Evolutionary conservation across 495 filamentous ascomycete genomes (phyloP), one percentile per base, ranked within the genome.

Genomic region (Penicillium soppii): DNA sequence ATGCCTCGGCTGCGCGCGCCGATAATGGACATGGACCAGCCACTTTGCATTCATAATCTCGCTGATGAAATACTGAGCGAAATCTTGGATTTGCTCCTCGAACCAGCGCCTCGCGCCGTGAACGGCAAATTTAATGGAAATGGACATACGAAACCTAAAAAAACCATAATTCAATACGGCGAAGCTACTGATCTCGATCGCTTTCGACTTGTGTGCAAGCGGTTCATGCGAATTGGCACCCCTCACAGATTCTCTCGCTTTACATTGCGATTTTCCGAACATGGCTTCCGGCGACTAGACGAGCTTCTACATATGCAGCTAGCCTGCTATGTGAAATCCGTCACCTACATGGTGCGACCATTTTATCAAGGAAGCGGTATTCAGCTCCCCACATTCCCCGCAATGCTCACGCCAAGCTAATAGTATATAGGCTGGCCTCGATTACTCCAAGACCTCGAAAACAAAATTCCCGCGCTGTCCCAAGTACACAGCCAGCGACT

Each of bases 321-420:
- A 16, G 78, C 82, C 29, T 73, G 69, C 52, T 77, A 84, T 68
- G 83, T 87, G 40, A 82, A 76, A 65, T 80, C 84, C 59, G 82
- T 89, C 63, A 85, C 82, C 57, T 89, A 89, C 63, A 79, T 89
- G 69, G 81, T 89, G 62, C 84, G 84, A 59, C 83, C 78, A 46
- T 86, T 87, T 65, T 88, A 88, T 68, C 66, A 73, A 61, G 72
- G 71, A 67, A 69, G 62, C 62, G 68, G 69, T 76, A 77, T 32
- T 49, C 55, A 48, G 59, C 58, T 62, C 57, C 66, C 67, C 68
- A 64, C 38, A 47, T 35, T 53, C 41, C 26, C 41, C 29, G 29
- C 29, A n/a, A 29, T 43, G 32, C 15, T 7, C 41, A 32, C 30
- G 21, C 7, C 5, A 29, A 15, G 41, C 67, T 73, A 44, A 72